Conservation (phyloP, 345 rosid genomes). For the Melaleuca quinquenervia region DNA sequence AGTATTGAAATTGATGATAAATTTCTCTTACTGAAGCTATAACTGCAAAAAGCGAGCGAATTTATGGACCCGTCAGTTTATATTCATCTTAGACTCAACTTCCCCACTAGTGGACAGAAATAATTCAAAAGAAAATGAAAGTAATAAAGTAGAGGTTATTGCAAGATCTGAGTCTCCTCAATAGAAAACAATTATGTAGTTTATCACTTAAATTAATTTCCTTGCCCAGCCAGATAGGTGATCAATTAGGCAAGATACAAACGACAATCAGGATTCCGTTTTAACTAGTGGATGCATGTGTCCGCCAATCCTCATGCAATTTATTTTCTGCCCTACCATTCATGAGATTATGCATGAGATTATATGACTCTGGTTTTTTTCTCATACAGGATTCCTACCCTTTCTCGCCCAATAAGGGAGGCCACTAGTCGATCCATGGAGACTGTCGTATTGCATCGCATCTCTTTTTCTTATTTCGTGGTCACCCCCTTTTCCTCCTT, state of each 20-base stretch:
- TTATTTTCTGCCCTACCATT: not conserved
- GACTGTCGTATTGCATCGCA: accelerated
- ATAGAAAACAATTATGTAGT: not conserved
- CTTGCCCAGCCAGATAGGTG: not conserved
- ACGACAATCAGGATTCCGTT: not conserved
- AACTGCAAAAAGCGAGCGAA: not conserved
- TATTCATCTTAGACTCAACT: not conserved
- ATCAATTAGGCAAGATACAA: not conserved
- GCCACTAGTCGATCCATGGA: not conserved
- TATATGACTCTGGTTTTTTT: not conserved
- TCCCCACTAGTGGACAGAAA: not conserved
- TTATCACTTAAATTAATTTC: not conserved
- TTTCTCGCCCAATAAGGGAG: not conserved
- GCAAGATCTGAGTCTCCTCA: not conserved
- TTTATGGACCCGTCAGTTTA: not conserved
- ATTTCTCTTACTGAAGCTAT: not conserved
- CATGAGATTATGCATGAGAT: not conserved
- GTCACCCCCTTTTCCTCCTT: not conserved
- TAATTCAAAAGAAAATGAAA: not conserved
- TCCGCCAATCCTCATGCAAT: not conserved
- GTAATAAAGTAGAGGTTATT: not conserved
- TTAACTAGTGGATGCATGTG: not conserved
- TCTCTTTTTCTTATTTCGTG: not conserved
- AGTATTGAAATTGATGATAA: not conserved
- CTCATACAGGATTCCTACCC: not conserved